phyloP scores from a whole-genome alignment of 345 rosid species.

The Sonneratia alba region DNA sequence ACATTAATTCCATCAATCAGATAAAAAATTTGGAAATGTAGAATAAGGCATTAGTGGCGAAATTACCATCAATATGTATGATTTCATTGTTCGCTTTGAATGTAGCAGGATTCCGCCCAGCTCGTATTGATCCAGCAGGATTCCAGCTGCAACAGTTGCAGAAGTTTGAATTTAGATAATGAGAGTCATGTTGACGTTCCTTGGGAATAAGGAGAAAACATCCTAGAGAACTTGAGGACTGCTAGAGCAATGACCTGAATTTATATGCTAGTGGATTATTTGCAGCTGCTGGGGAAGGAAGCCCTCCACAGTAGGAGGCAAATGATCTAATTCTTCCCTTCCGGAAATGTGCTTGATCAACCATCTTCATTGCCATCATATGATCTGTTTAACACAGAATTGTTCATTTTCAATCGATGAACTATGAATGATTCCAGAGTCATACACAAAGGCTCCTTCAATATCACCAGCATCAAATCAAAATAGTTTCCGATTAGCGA shows the following conservation, averaged over 20 bases:
- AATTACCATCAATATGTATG: constrained; percentile 56
- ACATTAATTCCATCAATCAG: constrained; percentile 10
- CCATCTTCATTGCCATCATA: constrained; percentile 98
- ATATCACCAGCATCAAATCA: background rate
- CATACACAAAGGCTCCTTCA: background rate
- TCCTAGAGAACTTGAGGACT: background rate
- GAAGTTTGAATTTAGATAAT: background rate
- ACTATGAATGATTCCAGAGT: background rate
- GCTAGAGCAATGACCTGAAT: constrained; percentile 48
- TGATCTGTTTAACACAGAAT: constrained; percentile 47
- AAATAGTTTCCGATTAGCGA: background rate
- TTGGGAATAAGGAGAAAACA: background rate
- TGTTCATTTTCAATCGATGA: background rate
- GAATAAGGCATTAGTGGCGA: background rate
- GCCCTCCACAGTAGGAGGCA: constrained; percentile 85
- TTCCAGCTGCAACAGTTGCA: constrained; percentile 56
- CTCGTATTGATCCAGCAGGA: constrained; percentile 87
- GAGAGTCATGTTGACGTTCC: background rate
- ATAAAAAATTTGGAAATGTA: background rate
- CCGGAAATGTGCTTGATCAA: constrained; percentile 53
- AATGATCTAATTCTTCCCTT: constrained; percentile 73
- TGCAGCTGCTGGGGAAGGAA: constrained; percentile 96
- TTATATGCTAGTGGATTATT: constrained; percentile 89
- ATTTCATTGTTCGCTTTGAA: constrained; percentile 45
- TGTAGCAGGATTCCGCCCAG: constrained; percentile 73